phyloP scores from a whole-genome alignment of 352 stramenopile genomes.

The Phytophthora niederhauseri region DNA sequence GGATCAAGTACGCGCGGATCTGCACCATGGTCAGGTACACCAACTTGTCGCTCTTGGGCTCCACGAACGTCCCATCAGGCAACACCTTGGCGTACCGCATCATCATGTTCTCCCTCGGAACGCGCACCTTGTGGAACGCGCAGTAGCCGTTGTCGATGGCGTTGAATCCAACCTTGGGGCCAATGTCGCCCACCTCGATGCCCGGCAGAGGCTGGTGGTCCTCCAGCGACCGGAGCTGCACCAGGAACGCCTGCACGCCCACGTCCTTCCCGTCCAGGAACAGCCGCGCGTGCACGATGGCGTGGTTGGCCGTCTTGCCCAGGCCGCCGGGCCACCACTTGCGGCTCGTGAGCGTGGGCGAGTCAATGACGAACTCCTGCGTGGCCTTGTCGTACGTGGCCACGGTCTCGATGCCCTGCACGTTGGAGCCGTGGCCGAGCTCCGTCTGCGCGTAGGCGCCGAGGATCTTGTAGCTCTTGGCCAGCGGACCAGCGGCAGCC shows the following conservation, averaged over 20 bases:
- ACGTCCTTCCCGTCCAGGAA: constrained; percentile 34
- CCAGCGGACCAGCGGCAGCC: constrained; percentile 16
- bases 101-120: constrained; percentile 30
- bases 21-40: constrained; percentile 64
- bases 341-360: constrained; percentile 92
- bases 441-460: constrained; percentile 41
- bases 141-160: constrained; percentile 30
- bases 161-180: constrained; percentile 28
- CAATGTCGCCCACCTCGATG: constrained; percentile 28
- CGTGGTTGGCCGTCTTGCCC: constrained; percentile 41
- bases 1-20: constrained; percentile 40
- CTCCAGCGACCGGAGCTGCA: constrained; percentile 25
- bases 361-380: constrained; percentile 95
- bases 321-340: constrained; percentile 95
- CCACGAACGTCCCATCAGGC: constrained; percentile 58
- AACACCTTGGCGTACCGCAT: constrained; percentile 44
- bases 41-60: constrained; percentile 69
- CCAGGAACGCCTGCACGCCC: constrained; percentile 33
- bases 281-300: constrained; percentile 37
- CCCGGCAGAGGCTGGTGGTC: constrained; percentile 25
- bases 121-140: constrained; percentile 23
- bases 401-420: constrained; percentile 39
- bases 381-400: constrained; percentile 70
- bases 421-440: constrained; percentile 41
- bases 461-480: constrained; percentile 27